A percentile compares a stretch with the other conserved stretches of the same genome.
Evolutionary conservation across 1,284 basidiomycete genomes (phyloP).

Genomic region (Rhizoctonia solani): DNA sequence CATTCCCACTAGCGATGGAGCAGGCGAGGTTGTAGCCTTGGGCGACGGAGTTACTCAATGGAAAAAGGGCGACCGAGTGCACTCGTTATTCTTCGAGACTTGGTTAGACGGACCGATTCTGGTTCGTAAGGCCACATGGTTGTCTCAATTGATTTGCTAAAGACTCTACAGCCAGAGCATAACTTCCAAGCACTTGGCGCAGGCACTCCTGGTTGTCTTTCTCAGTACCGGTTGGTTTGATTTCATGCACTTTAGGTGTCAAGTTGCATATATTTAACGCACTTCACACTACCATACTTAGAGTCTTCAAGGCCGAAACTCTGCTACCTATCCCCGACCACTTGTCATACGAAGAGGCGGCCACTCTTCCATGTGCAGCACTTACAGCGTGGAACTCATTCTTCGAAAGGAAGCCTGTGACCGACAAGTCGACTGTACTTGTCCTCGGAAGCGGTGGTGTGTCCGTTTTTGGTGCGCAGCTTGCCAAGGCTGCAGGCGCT

Average conservation of each 20-base stretch:
- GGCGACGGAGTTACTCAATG: conserved; percentile 57
- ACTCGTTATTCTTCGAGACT: too few species aligned
- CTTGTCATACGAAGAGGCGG: conserved; percentile 40
- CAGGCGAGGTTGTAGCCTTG: conserved; percentile 61
- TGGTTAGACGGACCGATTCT: conserved; percentile 51
- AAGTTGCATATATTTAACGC: not conserved
- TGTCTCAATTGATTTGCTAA: conserved; percentile 38
- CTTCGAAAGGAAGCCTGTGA: conserved; percentile 51
- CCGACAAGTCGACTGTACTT: conserved; percentile 56
- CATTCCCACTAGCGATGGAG: conserved; percentile 63
- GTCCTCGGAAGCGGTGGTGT: conserved; percentile 65
- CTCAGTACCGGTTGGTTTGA: conserved; percentile 51
- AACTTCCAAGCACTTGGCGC: not conserved
- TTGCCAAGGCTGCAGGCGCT: too few species aligned
- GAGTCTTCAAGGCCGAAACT: conserved; percentile 28
- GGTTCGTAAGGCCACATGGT: conserved; percentile 52
- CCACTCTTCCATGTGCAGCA: conserved; percentile 51
- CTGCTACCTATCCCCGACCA: not conserved
- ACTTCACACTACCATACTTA: too few species aligned
- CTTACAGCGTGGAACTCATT: conserved; percentile 58
- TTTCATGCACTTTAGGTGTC: not conserved
- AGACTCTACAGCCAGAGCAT: not conserved
- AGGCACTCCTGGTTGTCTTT: conserved; percentile 1
- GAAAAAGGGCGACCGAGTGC: conserved; percentile 61
- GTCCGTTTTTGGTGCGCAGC: conserved; percentile 57